Base-by-base conservation (phyloP, 2,329 filamentous ascomycete genomes). In the Ascochyta pisi region DNA sequence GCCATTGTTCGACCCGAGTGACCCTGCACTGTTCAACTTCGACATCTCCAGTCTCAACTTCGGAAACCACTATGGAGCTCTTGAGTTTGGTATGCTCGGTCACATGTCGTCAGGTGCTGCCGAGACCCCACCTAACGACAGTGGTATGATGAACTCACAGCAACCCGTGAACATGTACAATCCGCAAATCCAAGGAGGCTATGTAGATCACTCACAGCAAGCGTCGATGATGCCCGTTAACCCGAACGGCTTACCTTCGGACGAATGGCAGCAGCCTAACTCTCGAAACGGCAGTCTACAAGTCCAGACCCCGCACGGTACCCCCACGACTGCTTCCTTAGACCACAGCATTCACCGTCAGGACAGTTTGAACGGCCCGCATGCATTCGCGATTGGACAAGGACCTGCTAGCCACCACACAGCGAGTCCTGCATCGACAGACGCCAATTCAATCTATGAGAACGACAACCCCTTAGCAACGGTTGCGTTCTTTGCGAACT, bases 31-130 rank as follows among this genome's bases (percentile, higher is more conserved):
- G 51, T 97, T 96, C 83, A 97, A 97, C 73, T 96, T 98, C 75
- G 93, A 98, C 73, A 86, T 97, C 10, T 92, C 96, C 51, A 92
- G 92, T 56, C 84, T 97, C 73, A 95, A 95, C 73, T 99, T 98
- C 75, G 93, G 92, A 52, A 98, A 95, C 72, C 92, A 96, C 62
- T 99, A 98, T 71, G 94, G 93, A 57, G 94, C 93, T 16, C 83
- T 96, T 75, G 95, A 98, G 75, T 97, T 98, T 74, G 90, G 92
- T 50, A 97, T 98, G 85, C 85, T 99, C 0, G 92, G 92, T 26
- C 94, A 98, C 74, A 96, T 99, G 90, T 92, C 91, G 57, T 92
- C 90, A n/a, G 90, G 90, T 13, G 89, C 91, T 13, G 89, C 87
- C n/a, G 91, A 95, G 65, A 90, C 87, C 15, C 87, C 89, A 6